Conservation (phyloP, 1,139 yeast genomes). For the Candida neerlandica region DNA sequence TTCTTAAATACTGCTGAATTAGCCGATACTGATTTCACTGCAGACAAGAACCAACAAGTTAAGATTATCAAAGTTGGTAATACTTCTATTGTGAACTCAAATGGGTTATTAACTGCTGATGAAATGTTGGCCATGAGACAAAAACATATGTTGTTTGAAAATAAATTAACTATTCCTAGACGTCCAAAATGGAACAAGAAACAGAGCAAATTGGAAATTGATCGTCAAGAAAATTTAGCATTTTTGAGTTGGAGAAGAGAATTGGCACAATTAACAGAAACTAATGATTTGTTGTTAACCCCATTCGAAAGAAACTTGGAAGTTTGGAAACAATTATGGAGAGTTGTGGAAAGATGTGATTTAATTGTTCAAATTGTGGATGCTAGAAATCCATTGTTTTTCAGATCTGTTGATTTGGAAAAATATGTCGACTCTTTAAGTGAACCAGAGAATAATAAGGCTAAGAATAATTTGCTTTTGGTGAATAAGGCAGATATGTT, state of each 20-base stretch:
- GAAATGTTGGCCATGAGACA: conserved; percentile 65
- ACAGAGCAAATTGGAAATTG: conserved; percentile 77
- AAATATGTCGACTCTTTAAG: conserved; percentile 72
- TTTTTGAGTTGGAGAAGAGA: conserved; percentile 93
- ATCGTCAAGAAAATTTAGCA: conserved; percentile 85
- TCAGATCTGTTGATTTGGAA: conserved; percentile 88
- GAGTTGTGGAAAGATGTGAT: conserved; percentile 95
- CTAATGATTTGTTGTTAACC: conserved; percentile 79
- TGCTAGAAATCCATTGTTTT: conserved; percentile 90
- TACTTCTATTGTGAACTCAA: conserved; percentile 50
- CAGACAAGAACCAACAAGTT: conserved; percentile 82
- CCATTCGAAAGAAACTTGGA: conserved; percentile 97
- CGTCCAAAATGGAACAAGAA: conserved; percentile 82
- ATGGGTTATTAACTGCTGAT: conserved; percentile 60
- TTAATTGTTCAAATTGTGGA: conserved; percentile 96
- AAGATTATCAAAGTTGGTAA: conserved; percentile 79
- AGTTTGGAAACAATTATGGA: conserved; percentile 99
- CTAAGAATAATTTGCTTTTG: conserved; percentile 75
- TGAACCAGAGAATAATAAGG: conserved; percentile 49
- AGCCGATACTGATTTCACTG: conserved; percentile 95
- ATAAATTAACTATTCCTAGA: conserved; percentile 88
- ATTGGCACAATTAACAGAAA: conserved; percentile 82
- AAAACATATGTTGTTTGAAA: conserved; percentile 74
- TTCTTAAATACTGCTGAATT: conserved; percentile 92
- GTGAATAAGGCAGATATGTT: conserved; percentile 95